These are phyloP conservation scores for Entomophthora muscae DNA, from an alignment of 371 early-diverging fungal species.

Conservation along the genomic window DNA sequence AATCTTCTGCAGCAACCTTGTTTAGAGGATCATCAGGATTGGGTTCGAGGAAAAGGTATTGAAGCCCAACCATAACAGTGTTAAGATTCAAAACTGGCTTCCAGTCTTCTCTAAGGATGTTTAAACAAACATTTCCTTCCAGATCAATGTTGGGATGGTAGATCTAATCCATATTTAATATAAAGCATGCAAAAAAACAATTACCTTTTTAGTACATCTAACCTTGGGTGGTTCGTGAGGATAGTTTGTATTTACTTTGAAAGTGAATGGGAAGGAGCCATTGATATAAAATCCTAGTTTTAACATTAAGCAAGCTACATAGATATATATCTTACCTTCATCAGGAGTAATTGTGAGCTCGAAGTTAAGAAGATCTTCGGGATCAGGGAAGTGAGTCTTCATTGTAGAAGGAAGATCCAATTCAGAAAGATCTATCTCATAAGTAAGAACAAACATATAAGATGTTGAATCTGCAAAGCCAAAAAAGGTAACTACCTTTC, in stretches of 20 bases:
- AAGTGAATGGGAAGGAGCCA: constrained; percentile 84
- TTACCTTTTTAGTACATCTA: constrained; percentile 76
- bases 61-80: constrained; percentile 88
- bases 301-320: neutral
- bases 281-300: constrained; percentile 72
- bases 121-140: constrained; percentile 95
- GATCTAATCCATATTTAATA: constrained; percentile 33
- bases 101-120: constrained; percentile 99
- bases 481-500: constrained; percentile 53
- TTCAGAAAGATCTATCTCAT: constrained; percentile 59
- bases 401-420: constrained; percentile 64
- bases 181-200: constrained; percentile 4
- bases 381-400: constrained; percentile 53
- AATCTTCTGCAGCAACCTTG: constrained; percentile 66
- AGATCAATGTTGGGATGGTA: constrained; percentile 99
- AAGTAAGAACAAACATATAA: neutral
- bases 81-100: constrained; percentile 96
- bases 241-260: constrained; percentile 82
- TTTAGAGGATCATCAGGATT: constrained; percentile 99
- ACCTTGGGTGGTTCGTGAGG: constrained; percentile 99
- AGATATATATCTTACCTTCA: constrained; percentile 43
- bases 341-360: constrained; percentile 69
- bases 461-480: no score
- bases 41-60: constrained; percentile 92
- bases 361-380: constrained; percentile 72